These are phyloP conservation scores for Fusarium nygamai DNA, from an alignment of 2,329 filamentous ascomycete genomes.

Conservation along the genomic window DNA sequence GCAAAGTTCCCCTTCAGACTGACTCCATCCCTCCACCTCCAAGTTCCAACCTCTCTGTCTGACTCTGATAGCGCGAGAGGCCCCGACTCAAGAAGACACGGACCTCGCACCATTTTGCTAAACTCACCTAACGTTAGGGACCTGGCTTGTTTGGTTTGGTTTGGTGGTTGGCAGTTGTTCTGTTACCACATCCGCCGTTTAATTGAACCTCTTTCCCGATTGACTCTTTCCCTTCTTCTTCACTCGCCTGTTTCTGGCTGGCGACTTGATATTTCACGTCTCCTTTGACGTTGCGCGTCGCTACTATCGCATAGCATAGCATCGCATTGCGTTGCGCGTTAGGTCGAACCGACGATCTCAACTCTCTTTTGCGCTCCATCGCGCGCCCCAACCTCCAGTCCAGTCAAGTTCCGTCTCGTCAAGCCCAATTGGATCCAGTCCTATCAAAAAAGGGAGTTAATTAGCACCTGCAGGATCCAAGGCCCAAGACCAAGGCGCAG, in stretches of 20 bases:
- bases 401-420: conserved; percentile 13
- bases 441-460: conserved; percentile 36
- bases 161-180: neutral
- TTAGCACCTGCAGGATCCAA: conserved; percentile 40
- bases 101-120: conserved; percentile 37
- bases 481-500: conserved; percentile 17
- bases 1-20: conserved; percentile 14
- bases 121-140: neutral
- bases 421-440: conserved; percentile 16
- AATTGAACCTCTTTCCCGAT: conserved; percentile 26
- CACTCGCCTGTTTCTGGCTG: conserved; percentile 34
- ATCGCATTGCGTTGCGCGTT: conserved; percentile 15
- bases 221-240: conserved; percentile 13
- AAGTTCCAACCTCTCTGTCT: conserved; percentile 4
- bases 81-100: conserved; percentile 42
- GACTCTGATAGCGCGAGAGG: conserved; percentile 33
- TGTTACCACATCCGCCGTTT: conserved; percentile 21
- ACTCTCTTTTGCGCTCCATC: conserved; percentile 10
- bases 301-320: conserved; percentile 6
- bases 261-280: conserved; percentile 18
- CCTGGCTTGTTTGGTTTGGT: conserved; percentile 3
- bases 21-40: conserved; percentile 1
- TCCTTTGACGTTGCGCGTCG: conserved; percentile 18
- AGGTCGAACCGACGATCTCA: conserved; percentile 11
- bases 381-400: conserved; percentile 26